phyloP scores from a whole-genome alignment of 2,329 filamentous ascomycete species.

The Trichoderma polysporum region DNA sequence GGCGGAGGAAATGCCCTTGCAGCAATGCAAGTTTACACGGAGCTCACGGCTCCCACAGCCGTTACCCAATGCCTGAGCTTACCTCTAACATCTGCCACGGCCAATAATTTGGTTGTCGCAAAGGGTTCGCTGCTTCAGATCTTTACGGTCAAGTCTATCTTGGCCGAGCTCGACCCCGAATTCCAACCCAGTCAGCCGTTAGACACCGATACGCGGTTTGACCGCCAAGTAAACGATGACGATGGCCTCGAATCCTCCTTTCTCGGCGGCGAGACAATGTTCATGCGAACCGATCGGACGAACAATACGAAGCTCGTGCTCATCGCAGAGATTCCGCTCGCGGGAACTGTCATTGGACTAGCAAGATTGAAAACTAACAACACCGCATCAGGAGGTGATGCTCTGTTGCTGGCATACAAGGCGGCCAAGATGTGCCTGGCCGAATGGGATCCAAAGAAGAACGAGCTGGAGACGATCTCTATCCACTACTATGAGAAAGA shows the following conservation, averaged over 20 bases:
- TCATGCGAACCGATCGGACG: constrained; percentile 61
- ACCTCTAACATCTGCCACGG: constrained; percentile 71
- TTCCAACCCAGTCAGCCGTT: constrained; percentile 36
- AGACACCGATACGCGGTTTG: constrained; percentile 49
- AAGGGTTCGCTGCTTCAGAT: constrained; percentile 92
- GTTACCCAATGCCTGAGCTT: constrained; percentile 84
- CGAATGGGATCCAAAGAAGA: constrained; percentile 84
- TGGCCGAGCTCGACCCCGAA: constrained; percentile 59
- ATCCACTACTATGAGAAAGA: constrained; percentile 99
- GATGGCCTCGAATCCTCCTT: constrained; percentile 67
- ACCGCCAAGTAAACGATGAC: constrained; percentile 57
- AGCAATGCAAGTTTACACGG: constrained; percentile 94
- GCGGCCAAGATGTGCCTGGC: constrained; percentile 92
- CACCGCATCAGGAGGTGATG: constrained; percentile 78
- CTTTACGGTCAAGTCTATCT: constrained; percentile 70
- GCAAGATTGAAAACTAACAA: constrained; percentile 71
- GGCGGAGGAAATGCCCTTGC: constrained; percentile 38
- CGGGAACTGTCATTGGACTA: constrained; percentile 81
- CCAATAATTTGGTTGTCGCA: constrained; percentile 84
- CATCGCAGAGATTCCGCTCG: constrained; percentile 77
- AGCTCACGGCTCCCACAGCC: constrained; percentile 89
- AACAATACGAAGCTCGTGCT: constrained; percentile 77
- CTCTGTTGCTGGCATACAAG: constrained; percentile 78
- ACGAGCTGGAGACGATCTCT: constrained; percentile 81
- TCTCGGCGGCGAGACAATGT: constrained; percentile 60